A percentile compares a stretch with the other conserved stretches of the same genome.
Evolutionary conservation across 805 yeast species (phyloP).

Genomic region (Spencermartinsiella europaea): DNA sequence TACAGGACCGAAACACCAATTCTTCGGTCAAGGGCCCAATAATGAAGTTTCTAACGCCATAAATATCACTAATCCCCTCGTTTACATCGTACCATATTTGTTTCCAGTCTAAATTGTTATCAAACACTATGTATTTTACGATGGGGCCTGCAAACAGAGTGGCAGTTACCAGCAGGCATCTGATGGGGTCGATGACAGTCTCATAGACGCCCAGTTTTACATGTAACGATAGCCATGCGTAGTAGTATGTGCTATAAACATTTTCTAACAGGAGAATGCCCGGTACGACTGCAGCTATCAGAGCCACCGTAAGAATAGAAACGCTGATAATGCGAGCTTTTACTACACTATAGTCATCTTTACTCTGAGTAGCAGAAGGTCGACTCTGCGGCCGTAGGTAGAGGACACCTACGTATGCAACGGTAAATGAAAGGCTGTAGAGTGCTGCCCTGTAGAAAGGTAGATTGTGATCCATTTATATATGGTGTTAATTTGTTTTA

Average conservation of each 20-base stretch:
- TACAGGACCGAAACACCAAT: slow-evolving; percentile 53
- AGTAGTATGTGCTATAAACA: slow-evolving; percentile 11
- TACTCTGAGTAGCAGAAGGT: slow-evolving; percentile 17
- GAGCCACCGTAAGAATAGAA: slow-evolving; percentile 33
- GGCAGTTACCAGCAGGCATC: slow-evolving; percentile 31
- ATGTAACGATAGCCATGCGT: slow-evolving; percentile 12
- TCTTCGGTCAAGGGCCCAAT: slow-evolving; percentile 81
- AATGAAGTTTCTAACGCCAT: slow-evolving; percentile 51
- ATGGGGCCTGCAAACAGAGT: slow-evolving; percentile 49
- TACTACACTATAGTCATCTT: slow-evolving; percentile 23
- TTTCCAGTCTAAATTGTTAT: slow-evolving; percentile 17
- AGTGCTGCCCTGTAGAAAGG: slow-evolving; percentile 2
- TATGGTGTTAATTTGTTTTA: too few species aligned
- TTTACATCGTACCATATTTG: slow-evolving; percentile 19
- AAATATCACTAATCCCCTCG: slow-evolving; percentile 28
- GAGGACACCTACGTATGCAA: slow-evolving; percentile 22
- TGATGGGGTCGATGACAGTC: slow-evolving; percentile 17
- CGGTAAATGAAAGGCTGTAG: slow-evolving; percentile 16
- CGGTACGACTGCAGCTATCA: slow-evolving; percentile 24
- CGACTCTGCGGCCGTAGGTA: slow-evolving; percentile 20
- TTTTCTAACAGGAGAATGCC: slow-evolving; percentile 6
- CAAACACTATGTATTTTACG: slow-evolving; percentile 30
- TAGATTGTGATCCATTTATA: slow-evolving; percentile 4
- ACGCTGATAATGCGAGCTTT: slow-evolving; percentile 27
- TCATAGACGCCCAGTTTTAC: slow-evolving; percentile 3